Conservation (phyloP, 345 rosid species). For the Eucalyptus caleyi region DNA sequence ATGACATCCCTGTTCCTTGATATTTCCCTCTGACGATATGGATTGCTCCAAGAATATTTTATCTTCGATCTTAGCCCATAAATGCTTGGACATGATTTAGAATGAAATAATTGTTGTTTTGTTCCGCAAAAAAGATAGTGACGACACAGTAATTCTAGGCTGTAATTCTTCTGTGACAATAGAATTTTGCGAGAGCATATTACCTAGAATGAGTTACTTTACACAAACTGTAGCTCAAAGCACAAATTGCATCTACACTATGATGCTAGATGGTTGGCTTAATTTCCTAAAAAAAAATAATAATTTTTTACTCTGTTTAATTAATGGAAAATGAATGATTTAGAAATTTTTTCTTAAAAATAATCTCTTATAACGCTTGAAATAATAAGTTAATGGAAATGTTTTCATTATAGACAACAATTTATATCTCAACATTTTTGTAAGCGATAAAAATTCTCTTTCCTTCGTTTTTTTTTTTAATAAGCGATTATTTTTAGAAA, state of each 20-base stretch:
- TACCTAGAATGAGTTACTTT: not conserved
- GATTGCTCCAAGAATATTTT: not conserved
- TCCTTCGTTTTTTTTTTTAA: too few relatives aligned
- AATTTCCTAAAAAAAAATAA: not conserved
- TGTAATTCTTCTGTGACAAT: not conserved
- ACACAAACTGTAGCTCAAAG: not conserved
- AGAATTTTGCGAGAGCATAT: not conserved
- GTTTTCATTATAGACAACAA: not conserved
- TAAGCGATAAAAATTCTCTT: not conserved
- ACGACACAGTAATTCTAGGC: not conserved
- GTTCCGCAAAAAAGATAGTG: not conserved
- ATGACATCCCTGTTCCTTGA: not conserved
- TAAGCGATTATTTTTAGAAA: not conserved
- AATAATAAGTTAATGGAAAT: not conserved
- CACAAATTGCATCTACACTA: not conserved
- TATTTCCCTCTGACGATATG: not conserved
- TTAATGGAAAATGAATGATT: not conserved
- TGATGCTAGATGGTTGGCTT: not conserved
- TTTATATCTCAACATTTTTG: not conserved
- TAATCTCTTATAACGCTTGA: not conserved
- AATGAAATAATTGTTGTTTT: not conserved
- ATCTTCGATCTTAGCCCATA: not conserved
- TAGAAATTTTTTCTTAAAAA: not conserved
- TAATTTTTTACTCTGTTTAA: not conserved
- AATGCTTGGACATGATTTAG: not conserved